Evolutionary conservation across 2,329 filamentous ascomycete genomes (phyloP).

Genomic region (Penicillium sp.): DNA sequence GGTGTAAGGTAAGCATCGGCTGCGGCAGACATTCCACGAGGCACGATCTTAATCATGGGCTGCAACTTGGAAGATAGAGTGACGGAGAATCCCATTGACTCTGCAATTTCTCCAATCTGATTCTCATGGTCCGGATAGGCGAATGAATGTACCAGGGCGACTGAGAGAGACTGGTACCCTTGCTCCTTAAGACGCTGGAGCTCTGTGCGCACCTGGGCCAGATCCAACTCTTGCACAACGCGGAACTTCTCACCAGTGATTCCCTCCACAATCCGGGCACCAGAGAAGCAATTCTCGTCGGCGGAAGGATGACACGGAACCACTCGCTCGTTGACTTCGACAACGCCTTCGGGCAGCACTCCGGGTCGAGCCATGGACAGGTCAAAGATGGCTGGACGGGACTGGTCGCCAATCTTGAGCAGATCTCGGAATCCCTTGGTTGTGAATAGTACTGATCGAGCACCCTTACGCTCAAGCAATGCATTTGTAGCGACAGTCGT

Average conservation of each 20-base stretch:
- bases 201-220: slow-evolving; percentile 62
- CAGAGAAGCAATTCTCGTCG: slow-evolving; percentile 74
- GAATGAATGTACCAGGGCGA: slow-evolving; percentile 88
- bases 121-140: slow-evolving; percentile 87
- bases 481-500: slow-evolving; percentile 94
- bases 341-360: slow-evolving; percentile 79
- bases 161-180: slow-evolving; percentile 79
- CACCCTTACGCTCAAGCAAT: slow-evolving; percentile 85
- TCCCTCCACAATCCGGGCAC: slow-evolving; percentile 67
- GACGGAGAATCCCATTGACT: slow-evolving; percentile 79
- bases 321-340: slow-evolving; percentile 88
- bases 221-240: slow-evolving; percentile 65
- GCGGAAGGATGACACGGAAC: slow-evolving; percentile 67
- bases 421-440: slow-evolving; percentile 89
- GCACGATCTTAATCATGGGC: slow-evolving; percentile 84
- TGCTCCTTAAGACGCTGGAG: slow-evolving; percentile 70
- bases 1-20: slow-evolving; percentile 82
- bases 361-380: slow-evolving; percentile 84
- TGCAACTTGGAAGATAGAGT: slow-evolving; percentile 80
- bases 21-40: slow-evolving; percentile 77
- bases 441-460: slow-evolving; percentile 83
- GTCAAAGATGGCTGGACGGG: slow-evolving; percentile 87
- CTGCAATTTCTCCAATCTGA: slow-evolving; percentile 76
- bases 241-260: slow-evolving; percentile 70
- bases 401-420: slow-evolving; percentile 87